Conservation (phyloP, 345 rosid species). For the Aquilaria malaccensis region DNA sequence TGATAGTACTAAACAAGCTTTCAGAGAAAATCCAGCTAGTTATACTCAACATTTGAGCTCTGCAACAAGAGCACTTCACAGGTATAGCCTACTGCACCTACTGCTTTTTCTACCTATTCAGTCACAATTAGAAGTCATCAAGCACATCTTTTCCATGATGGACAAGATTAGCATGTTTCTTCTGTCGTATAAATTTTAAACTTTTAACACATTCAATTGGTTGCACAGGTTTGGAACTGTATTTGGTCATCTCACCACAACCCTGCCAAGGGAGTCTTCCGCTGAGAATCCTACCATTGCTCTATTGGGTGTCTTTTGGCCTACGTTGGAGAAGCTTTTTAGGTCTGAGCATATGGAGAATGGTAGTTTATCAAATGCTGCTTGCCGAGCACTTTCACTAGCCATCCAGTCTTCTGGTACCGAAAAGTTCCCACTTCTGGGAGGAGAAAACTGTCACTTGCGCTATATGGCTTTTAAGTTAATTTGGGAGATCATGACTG, state of each 20-base stretch:
- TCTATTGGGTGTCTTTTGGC: slow-evolving; percentile 77
- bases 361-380: slow-evolving; percentile 69
- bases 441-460: background rate
- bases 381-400: slow-evolving; percentile 84
- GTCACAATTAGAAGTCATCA: background rate
- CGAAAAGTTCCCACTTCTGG: slow-evolving; percentile 10
- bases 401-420: slow-evolving; percentile 94
- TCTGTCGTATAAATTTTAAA: no score
- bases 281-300: slow-evolving; percentile 61
- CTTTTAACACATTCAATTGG: background rate
- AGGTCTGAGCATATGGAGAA: slow-evolving; percentile 81
- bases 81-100: slow-evolving; percentile 34
- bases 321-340: slow-evolving; percentile 77
- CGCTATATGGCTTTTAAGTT: background rate
- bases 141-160: background rate
- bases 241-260: slow-evolving; percentile 59
- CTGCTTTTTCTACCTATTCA: slow-evolving; percentile 3
- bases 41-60: slow-evolving; percentile 55
- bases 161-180: no score
- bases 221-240: slow-evolving; percentile 79
- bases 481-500: slow-evolving; percentile 12
- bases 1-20: slow-evolving; percentile 43
- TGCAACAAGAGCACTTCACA: slow-evolving; percentile 76
- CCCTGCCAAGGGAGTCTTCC: slow-evolving; percentile 37
- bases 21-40: slow-evolving; percentile 61